Evolutionary conservation across 163 green algal genomes (phyloP), one percentile per base, ranked within the genome.

Genomic region (Scenedesmus sp.): DNA sequence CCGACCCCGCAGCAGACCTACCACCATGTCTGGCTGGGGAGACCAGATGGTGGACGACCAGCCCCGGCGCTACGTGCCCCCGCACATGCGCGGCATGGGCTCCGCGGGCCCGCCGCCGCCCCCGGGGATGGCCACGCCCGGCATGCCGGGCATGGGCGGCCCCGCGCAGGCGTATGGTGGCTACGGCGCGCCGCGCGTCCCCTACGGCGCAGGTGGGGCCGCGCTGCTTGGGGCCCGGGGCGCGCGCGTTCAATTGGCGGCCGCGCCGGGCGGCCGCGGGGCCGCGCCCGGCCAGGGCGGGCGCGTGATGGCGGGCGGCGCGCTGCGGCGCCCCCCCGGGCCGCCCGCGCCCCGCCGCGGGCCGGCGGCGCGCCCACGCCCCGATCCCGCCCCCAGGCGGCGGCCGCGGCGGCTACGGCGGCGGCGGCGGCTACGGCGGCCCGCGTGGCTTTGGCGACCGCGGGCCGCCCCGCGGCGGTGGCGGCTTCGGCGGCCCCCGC

Each of bases 11-110:
- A n/a, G n/a, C n/a, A n/a, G n/a, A n/a, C n/a, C n/a, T n/a, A n/a
- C n/a, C 34, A 77, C 15, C 24, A 78, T 78, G 70, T 33, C 24
- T 17, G 60, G 48, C 39, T 78, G 70, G 70, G 70, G 56, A 51
- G 54, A 66, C n/a, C 54, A 54, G 45, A 44, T 36, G 20, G 63
- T 60, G 56, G 70, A 58, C 57, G 60, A 57, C 15, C 28, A 80
- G 60, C 60, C 44, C 22, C 47, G 44, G 42, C 51, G 73, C 28
- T 80, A 80, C 56, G 60, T 73, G 20, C 73, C 73, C 20, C 73
- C 73, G 9, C 33, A 74, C 29, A 24, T 80, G 29, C 39, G 73
- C 26, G 48, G 58, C 28, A 53, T 80, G 60, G 73, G 70, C 36
- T 18, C 29, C 60, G 14, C 45, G 9, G 54, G 31, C 39, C 42